phyloP scores from a whole-genome alignment of 345 rosid genomes.

The Crucihimalaya himalaica region DNA sequence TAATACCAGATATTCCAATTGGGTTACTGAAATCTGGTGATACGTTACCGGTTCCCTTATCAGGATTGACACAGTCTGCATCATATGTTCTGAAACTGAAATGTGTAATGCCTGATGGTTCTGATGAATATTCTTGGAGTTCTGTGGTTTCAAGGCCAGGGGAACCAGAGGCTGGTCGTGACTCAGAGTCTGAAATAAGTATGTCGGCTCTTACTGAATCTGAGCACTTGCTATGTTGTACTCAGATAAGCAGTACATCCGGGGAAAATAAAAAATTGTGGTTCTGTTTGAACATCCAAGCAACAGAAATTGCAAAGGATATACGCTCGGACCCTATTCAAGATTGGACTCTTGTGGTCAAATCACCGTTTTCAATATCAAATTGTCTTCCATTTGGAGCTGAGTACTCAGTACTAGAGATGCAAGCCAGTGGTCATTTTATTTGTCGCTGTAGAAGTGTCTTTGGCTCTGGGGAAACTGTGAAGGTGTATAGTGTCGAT shows the following conservation, averaged over 20 bases:
- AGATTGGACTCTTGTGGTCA: slow-evolving; percentile 87
- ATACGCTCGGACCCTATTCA: slow-evolving; percentile 71
- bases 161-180: slow-evolving; percentile 40
- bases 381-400: slow-evolving; percentile 85
- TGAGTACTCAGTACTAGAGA: slow-evolving; percentile 79
- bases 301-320: slow-evolving; percentile 82
- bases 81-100: slow-evolving; percentile 63
- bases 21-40: slow-evolving; percentile 79
- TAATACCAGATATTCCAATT: slow-evolving; percentile 54
- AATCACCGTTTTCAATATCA: slow-evolving; percentile 77
- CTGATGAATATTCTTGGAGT: slow-evolving; percentile 84
- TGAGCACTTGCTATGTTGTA: slow-evolving; percentile 73
- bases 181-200: slow-evolving; percentile 56
- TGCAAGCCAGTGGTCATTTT: slow-evolving; percentile 65
- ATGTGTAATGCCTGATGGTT: slow-evolving; percentile 49
- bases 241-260: slow-evolving; percentile 56
- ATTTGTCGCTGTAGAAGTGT: slow-evolving; percentile 66
- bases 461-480: slow-evolving; percentile 64
- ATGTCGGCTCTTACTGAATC: slow-evolving; percentile 70
- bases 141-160: slow-evolving; percentile 55
- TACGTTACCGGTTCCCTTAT: slow-evolving; percentile 65
- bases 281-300: slow-evolving; percentile 82
- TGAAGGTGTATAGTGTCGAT: slow-evolving; percentile 74
- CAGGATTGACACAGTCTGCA: slow-evolving; percentile 63
- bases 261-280: slow-evolving; percentile 55